Base-by-base conservation (phyloP, 2,329 filamentous ascomycete genomes). In the Phaeosphaeria sp. region DNA sequence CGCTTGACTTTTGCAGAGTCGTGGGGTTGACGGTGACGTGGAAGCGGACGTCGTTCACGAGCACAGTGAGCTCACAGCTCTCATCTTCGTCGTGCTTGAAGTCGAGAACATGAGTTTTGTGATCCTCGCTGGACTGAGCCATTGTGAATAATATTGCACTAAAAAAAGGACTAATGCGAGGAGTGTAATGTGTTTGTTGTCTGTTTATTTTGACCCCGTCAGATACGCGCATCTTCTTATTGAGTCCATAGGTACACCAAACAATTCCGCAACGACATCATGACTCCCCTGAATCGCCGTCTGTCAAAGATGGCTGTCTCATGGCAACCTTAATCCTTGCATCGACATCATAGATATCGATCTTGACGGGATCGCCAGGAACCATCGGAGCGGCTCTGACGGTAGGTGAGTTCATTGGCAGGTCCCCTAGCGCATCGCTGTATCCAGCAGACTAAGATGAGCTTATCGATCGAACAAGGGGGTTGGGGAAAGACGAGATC, bases 11-110 rank as follows among this genome's bases (percentile, higher is more conserved):
- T 46, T 62, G 59, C 1, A 65, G 40, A 9, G 49, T 55, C 6
- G 57, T 56, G 2, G 57, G 56, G 18, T 60, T 43, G 9, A 57
- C 57, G 2, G 48, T 60, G 45, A 65, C 24, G 21, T 67, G 63
- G 24, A 65, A 67, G 43, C 63, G 64, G 13, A 67, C 60, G 46
- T 65, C 63, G n/a, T 67, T 65, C 39, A 61, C 57, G 6, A 67
- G 58, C 3, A 60, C 51, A 25, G 62, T 65, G 2, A 67, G n/a
- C 2, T 60, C 58, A 11, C 50, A 64, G 17, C 53, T 47, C 18
- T 67, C 60, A 11, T 67, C 56, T 15, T 63, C 44, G 22, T 67
- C 61, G 44, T 61, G 64, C 11, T 49, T 57, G 48, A 64, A 60
- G 21, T 64, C 44, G 9, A 67, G 47, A n/a, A 60, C 45, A 27